Percentiles rank a stretch among this genome's conserved stretches.
These are phyloP conservation scores for Carex pumila DNA, from an alignment of 176 grass and related monocot species.

Conservation along the genomic window DNA sequence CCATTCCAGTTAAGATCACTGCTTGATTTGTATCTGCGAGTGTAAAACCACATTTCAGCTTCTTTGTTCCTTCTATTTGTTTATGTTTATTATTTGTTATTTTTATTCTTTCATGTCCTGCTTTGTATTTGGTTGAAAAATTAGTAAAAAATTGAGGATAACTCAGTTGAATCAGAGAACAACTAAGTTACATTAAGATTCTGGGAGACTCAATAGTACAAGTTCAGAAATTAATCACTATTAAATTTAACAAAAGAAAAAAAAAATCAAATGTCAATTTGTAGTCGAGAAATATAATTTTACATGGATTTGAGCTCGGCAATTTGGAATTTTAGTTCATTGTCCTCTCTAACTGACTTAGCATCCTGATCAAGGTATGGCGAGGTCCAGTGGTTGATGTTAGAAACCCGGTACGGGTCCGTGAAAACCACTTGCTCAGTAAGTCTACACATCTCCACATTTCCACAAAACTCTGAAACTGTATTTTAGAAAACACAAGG, in stretches of 20 bases:
- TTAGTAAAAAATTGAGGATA: background rate
- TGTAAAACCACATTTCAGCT: background rate
- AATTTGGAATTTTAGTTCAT: constrained; percentile 59
- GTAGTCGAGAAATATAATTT: background rate
- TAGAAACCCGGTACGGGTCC: constrained; percentile 67
- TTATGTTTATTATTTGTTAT: background rate
- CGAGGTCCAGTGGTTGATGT: constrained; percentile 69
- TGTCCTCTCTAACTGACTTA: constrained; percentile 50
- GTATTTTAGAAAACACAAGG: constrained; percentile 17
- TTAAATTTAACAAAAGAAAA: background rate
- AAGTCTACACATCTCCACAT: constrained; percentile 79
- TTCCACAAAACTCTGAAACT: constrained; percentile 83
- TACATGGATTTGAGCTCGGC: constrained; percentile 78
- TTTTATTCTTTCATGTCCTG: background rate
- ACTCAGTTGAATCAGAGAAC: background rate
- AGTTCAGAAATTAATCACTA: background rate
- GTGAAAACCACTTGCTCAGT: constrained; percentile 92
- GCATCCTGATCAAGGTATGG: constrained; percentile 74
- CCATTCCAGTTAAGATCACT: background rate
- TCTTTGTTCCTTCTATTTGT: background rate
- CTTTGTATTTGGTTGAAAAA: background rate
- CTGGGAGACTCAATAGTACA: background rate
- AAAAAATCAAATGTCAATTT: background rate
- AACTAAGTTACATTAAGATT: background rate
- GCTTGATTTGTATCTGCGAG: background rate